Base-by-base conservation (phyloP, 768 basidiomycete genomes). In the Calocera cornea region DNA sequence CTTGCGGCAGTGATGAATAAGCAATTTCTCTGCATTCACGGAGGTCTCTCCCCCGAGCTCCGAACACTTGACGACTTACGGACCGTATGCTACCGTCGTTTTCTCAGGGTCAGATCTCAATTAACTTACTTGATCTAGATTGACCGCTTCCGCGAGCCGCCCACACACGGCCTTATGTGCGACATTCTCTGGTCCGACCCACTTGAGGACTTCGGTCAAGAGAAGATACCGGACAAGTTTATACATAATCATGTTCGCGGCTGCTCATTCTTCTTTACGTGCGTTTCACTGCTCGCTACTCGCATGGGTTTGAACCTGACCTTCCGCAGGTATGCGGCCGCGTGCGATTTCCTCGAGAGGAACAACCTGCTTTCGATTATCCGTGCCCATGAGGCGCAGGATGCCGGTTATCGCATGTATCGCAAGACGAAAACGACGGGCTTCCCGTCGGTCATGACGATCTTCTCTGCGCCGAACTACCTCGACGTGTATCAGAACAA, bases 371-470 rank as follows among this genome's bases (percentile, higher is more conserved):
- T 99, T 19, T 95, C 92, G 1, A 97, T 99, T 77, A 98, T 99
- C 69, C 86, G 97, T 49, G 97, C 95, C 1, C 97, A 99, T 72
- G 95, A 99, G 77, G 97, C 95, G 7, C 95, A 99, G 78, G 95
- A 99, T 81, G 94, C 95, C 41, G 95, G 95, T 14, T 97, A 95
- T 76, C 91, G 95, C 66, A 97, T 97, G 97, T 97, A 98, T 75
- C 90, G 94, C 71, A 99, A 99, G 79, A 97, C 95, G 2, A 92
- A 93, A 78, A 90, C 92, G 22, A 98, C 95, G 0, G 95, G 95
- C 5, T 98, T 99, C 81, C 95, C 97, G 19, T 95, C 94, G 17
- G 95, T 99, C 68, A 98, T 99, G 94, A 98, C 95, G n/a, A 94
- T 99, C 73, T 99, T 99, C 79, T 95, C 92, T 17, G 95, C 95